Base-by-base conservation (phyloP, 352 stramenopile genomes). In the Pythium rhizo-oryzae region DNA sequence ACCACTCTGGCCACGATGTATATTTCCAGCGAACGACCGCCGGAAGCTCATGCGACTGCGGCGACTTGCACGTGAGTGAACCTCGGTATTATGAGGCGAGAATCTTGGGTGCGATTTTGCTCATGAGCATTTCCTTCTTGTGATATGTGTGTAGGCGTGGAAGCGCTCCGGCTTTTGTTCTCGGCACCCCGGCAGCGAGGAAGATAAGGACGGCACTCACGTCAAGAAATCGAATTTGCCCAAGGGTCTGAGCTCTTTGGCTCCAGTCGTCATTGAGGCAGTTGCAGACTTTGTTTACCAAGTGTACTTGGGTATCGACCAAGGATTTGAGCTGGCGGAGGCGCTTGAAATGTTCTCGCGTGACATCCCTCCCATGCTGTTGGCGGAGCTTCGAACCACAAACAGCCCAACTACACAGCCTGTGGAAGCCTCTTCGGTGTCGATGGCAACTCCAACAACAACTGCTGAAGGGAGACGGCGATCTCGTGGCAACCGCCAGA, bases 1-100 rank as follows among this genome's bases (percentile, higher is more conserved):
- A 94, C 24, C 87, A 94, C 55, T 74, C 76, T 0, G 89, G 87
- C 19, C 89, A 96, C 43, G 87, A 94, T 46, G 89, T 96, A 16
- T 95, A 94, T 43, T 96, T 96, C 60, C 89, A 96, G 66, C 74
- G 89, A 33, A 96, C 89, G 0, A 93, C 89, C 8, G 89, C 89
- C 7, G 89, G 89, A 18, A 94, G 89, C 33, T 96, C 87, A 0
- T 96, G 89, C 67, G 89, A 96, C 50, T 96, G 89, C 56, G 89
- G 89, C 44, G 87, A 96, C 60, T 50, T 84, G 18, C 85, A 96
- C 69, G 89, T 94, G 72, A 43, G 81, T 56, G n/a, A n/a, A n/a
- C n/a, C n/a, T n/a, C n/a, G n/a, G n/a, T n/a, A n/a, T 24, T 7
- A 33, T 33, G 2, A 33, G 28, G 28, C 28, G n/a, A n/a, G n/a